Evolutionary conservation across 2,329 filamentous ascomycete genomes (phyloP), one percentile per base, ranked within the genome.

Genomic region (Fusarium hostae): DNA sequence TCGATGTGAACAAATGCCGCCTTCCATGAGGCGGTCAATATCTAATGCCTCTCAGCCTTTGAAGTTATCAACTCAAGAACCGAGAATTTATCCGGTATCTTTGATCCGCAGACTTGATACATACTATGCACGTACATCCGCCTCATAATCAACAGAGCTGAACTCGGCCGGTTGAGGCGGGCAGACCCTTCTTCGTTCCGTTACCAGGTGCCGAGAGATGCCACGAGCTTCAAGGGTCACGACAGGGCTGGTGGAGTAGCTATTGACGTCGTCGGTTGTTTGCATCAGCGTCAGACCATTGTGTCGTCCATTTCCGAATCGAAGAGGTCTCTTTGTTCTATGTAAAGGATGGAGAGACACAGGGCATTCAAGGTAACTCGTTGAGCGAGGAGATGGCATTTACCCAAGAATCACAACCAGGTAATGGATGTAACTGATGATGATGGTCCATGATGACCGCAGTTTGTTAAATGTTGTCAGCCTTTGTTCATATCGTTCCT

Each of bases 221-320:
- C 73, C 62, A 76, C 64, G 66, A 75, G 66, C 64, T 63, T 67
- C 52, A 43, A 70, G 56, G 56, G 66, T 62, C 71, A 72, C 20
- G 63, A 50, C 63, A 66, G 48, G 67, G 60, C 52, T 47, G 35
- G 70, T 76, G 74, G 74, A 76, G 70, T 50, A 67, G 65, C 50
- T 54, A 67, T 55, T 41, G 47, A 30, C 55, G 64, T 57, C 68
- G 72, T 70, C 66, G 64, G 48, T 61, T 63, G 59, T 64, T 61
- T 76, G 66, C 73, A 77, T 73, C 71, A 66, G 64, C 57, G 73
- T 77, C 75, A 73, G 75, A 66, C 73, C 70, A 77, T 70, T 56
- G 44, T 73, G 67, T 63, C 63, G 70, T 68, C 68, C 51, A 59
- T 41, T 54, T 67, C 63, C 57, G 60, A 41, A 34, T 41, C 11